Evolutionary conservation across 306 rosid species (phyloP), one percentile per base, ranked within the genome.

Genomic region (Leucaena leucocephala): DNA sequence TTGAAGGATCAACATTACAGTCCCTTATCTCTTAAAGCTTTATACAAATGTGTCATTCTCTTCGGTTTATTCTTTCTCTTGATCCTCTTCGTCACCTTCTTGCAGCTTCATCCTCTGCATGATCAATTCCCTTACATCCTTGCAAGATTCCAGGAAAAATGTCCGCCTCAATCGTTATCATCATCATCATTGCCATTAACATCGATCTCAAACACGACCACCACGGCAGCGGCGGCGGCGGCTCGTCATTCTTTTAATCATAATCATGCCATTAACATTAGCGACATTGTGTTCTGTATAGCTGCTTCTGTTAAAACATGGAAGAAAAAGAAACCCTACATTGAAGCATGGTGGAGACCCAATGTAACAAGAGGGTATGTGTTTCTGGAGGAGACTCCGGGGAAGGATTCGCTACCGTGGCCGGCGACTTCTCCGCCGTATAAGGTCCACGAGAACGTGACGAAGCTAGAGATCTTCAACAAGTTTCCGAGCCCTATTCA

Each of bases 291-390:
- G 42, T 68, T 87, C 49, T 76, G 89, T 2, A 68, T 87, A 4
- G 83, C 77, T 17, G 91, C 82, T 8, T 80, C 91, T 1, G 72
- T 85, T 58, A 82, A 85, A 34, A 87, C 91, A 33, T 87, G 89
- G 93, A 77, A 46, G 74, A 38, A 8, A 59, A 87, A 72, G 63
- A 87, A 21, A 38, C 8, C 77, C 38, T 84, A 87, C 84, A 61
- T 71, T 2, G 72, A 84, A 66, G 38, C 88, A 13, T 85, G 91
- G 91, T 87, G 91, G 91, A 17, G 71, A 7, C 81, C 84, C 8
- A 89, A 82, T 42, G 50, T 84, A 4, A 85, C 87, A 4, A 35
- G 88, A 0, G 91, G 89, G 3, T 86, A 89, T 35, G 70, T 84
- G 3, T 89, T 87, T 68, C 38, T 87, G 2, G 93, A 89, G 2